Conservation (phyloP, 225 moss, liverwort and hornwort genomes). For the Lunularia cruciata region DNA sequence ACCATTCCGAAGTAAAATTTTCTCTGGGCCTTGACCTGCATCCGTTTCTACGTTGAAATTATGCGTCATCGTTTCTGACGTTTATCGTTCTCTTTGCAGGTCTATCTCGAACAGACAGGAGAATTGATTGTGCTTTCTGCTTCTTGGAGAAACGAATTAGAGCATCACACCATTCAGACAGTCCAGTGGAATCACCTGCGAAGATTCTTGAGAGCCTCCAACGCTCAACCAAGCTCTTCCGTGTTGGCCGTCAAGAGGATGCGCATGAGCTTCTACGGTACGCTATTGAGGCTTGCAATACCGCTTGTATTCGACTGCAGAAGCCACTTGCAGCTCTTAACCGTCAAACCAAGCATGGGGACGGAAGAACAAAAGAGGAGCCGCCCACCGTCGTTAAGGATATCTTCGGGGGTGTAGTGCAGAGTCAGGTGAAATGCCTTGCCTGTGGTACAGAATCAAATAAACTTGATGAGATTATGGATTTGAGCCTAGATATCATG, state of each 20-base stretch:
- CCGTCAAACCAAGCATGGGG: slow-evolving; percentile 45
- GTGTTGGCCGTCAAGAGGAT: slow-evolving; percentile 81
- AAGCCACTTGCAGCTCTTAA: slow-evolving; percentile 48
- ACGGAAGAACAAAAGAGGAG: slow-evolving; percentile 65
- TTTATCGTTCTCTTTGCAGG: slow-evolving; percentile 36
- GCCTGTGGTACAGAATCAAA: slow-evolving; percentile 70
- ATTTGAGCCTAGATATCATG: slow-evolving; percentile 69
- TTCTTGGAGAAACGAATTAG: slow-evolving; percentile 79
- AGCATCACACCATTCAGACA: slow-evolving; percentile 57
- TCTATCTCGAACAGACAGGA: slow-evolving; percentile 61
- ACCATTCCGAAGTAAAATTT: too few species aligned
- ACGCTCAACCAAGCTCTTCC: slow-evolving; percentile 72
- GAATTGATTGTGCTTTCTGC: slow-evolving; percentile 77
- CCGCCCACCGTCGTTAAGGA: slow-evolving; percentile 75
- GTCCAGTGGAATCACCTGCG: slow-evolving; percentile 56
- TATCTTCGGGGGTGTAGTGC: slow-evolving; percentile 74
- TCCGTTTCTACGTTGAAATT: too few species aligned
- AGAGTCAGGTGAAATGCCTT: slow-evolving; percentile 77
- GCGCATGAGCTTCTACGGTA: slow-evolving; percentile 80
- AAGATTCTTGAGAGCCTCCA: slow-evolving; percentile 64
- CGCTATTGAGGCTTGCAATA: slow-evolving; percentile 79
- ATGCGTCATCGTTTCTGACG: too few species aligned
- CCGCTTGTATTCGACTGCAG: slow-evolving; percentile 68
- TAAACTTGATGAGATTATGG: slow-evolving; percentile 82
- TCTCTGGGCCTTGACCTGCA: too few species aligned